Percentiles rank a stretch among this genome's conserved stretches.
These are phyloP conservation scores for Aristolochia fimbriata DNA, from an alignment of 164 flowering plant species.

Conservation along the genomic window DNA sequence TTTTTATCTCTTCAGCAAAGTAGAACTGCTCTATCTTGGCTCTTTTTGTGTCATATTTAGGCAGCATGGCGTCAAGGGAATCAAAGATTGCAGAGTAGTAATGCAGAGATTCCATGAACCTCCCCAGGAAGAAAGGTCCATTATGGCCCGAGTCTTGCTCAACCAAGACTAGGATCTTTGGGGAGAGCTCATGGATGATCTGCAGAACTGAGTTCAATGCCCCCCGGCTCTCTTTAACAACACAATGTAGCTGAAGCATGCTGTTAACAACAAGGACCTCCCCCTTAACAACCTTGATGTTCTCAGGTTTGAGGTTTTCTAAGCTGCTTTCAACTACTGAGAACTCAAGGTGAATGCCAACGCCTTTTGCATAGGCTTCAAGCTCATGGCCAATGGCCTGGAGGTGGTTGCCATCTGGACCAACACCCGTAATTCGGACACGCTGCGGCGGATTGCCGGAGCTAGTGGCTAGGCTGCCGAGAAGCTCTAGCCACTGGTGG, in stretches of 20 bases:
- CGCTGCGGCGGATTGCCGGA: constrained; percentile 25
- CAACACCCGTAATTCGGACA: constrained; percentile 40
- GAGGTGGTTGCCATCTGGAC: constrained; percentile 16
- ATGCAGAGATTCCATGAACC: constrained; percentile 56
- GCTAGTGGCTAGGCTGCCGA: constrained; percentile 41
- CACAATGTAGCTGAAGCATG: constrained; percentile 52
- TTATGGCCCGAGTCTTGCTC: constrained; percentile 64
- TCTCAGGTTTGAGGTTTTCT: constrained; percentile 30
- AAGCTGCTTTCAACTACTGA: constrained; percentile 34
- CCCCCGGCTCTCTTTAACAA: constrained; percentile 57
- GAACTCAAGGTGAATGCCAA: constrained; percentile 36
- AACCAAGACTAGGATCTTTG: constrained; percentile 31
- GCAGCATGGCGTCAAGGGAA: constrained; percentile 46
- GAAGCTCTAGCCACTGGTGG: constrained; percentile 43
- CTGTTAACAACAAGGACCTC: constrained; percentile 46
- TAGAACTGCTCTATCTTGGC: constrained; percentile 60
- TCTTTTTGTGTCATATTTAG: constrained; percentile 44
- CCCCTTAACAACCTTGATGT: constrained; percentile 21
- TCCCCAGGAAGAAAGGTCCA: constrained; percentile 57
- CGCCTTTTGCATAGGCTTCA: constrained; percentile 22
- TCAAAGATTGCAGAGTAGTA: constrained; percentile 58
- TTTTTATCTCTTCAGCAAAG: constrained; percentile 59
- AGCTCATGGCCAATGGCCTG: constrained; percentile 34
- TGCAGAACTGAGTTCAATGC: constrained; percentile 48
- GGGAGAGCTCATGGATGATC: constrained; percentile 38